phyloP scores from a whole-genome alignment of 2,329 filamentous ascomycete species.

The Alternaria sp. region DNA sequence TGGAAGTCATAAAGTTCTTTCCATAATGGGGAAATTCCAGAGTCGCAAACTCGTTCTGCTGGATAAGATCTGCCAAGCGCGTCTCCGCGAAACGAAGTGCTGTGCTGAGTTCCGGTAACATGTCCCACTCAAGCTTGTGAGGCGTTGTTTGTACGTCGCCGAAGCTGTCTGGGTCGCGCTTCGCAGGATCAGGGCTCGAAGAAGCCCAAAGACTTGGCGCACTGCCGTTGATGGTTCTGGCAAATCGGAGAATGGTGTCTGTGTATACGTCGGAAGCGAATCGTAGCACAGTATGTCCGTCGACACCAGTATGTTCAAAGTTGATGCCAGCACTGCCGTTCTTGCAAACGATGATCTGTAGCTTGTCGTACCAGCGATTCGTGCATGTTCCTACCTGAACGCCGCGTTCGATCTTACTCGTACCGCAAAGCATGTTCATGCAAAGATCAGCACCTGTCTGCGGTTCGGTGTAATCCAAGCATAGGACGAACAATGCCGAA shows the following conservation, averaged over 20 bases:
- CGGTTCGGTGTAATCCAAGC: conserved; percentile 91
- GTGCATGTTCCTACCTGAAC: conserved; percentile 98
- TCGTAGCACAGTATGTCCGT: conserved; percentile 93
- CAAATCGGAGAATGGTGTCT: conserved; percentile 95
- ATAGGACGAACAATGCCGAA: conserved; percentile 89
- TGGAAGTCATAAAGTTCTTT: conserved; percentile 96
- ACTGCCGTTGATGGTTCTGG: conserved; percentile 91
- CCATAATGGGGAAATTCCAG: conserved; percentile 89
- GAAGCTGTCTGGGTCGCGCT: conserved; percentile 88
- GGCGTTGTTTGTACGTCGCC: conserved; percentile 93
- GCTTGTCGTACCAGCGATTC: conserved; percentile 98
- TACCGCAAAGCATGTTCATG: conserved; percentile 98
- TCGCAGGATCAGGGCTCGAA: conserved; percentile 87
- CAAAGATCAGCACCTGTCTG: conserved; percentile 82
- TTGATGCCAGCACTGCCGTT: conserved; percentile 99
- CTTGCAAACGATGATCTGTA: conserved; percentile 99
- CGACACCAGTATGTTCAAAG: conserved; percentile 97
- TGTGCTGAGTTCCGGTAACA: conserved; percentile 88
- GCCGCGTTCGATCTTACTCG: conserved; percentile 87
- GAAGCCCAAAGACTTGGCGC: conserved; percentile 93
- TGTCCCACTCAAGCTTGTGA: conserved; percentile 97
- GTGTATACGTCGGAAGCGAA: conserved; percentile 98
- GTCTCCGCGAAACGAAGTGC: conserved; percentile 96
- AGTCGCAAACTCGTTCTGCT: conserved; percentile 95
- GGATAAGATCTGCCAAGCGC: conserved; percentile 88